Evolutionary conservation across 2,329 filamentous ascomycete genomes (phyloP).

Genomic region (Elsinoe arachidis): DNA sequence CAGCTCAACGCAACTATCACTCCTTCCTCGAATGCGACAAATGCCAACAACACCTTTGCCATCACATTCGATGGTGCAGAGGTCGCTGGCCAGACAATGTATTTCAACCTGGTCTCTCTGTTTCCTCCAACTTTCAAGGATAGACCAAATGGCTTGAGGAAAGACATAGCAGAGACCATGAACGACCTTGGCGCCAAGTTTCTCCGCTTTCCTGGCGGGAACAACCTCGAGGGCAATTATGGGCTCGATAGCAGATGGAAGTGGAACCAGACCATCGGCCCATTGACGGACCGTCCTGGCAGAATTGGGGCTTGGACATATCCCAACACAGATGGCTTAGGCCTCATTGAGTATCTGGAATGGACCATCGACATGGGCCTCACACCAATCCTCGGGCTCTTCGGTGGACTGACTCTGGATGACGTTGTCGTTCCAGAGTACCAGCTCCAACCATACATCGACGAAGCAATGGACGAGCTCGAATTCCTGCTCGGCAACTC

Average conservation of each 20-base stretch:
- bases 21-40: conserved; percentile 36
- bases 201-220: conserved; percentile 45
- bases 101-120: conserved; percentile 46
- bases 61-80: conserved; percentile 41
- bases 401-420: conserved; percentile 48
- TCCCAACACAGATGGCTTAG: conserved; percentile 52
- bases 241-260: conserved; percentile 34
- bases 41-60: conserved; percentile 44
- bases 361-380: conserved; percentile 53
- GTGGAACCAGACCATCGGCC: conserved; percentile 49
- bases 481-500: conserved; percentile 52
- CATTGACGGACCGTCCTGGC: too few species aligned
- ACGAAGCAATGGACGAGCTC: conserved; percentile 54
- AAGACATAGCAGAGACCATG: conserved; percentile 42
- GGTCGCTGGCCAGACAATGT: conserved; percentile 32
- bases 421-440: conserved; percentile 39
- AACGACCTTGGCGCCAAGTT: conserved; percentile 37
- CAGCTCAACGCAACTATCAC: conserved; percentile 32
- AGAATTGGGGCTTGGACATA: conserved; percentile 47
- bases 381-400: conserved; percentile 49
- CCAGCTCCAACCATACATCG: conserved; percentile 47
- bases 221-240: conserved; percentile 38
- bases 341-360: conserved; percentile 52
- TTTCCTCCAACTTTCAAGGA: conserved; percentile 49
- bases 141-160: conserved; percentile 43